Conservation (phyloP, 306 rosid genomes). For the Mimosa bimucronata region DNA sequence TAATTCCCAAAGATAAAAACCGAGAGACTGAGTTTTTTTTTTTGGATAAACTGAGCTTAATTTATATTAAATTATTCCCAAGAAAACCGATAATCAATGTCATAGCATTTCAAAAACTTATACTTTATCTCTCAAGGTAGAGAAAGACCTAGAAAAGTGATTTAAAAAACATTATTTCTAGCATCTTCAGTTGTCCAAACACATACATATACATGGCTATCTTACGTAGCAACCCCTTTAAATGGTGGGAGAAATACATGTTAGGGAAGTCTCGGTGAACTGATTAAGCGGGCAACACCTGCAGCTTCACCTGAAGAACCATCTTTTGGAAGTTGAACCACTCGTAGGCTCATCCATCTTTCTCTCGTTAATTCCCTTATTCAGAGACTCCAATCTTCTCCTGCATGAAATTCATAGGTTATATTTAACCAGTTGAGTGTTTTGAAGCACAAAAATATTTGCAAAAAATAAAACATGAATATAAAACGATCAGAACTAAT, state of each 20-base stretch:
- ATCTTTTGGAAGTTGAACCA: slow-evolving; percentile 41
- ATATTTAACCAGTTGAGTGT: slow-evolving; percentile 28
- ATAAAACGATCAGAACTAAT: not conserved
- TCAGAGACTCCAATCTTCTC: slow-evolving; percentile 75
- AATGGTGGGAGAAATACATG: not conserved
- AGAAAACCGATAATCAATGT: not conserved
- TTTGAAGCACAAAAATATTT: slow-evolving; percentile 2
- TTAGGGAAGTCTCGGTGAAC: not conserved
- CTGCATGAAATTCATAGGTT: slow-evolving; percentile 48
- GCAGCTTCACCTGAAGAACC: slow-evolving; percentile 48
- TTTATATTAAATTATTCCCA: not conserved
- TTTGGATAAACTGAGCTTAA: not conserved
- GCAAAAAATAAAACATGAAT: slow-evolving; percentile 9
- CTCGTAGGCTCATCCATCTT: slow-evolving; percentile 38
- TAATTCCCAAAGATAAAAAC: not conserved
- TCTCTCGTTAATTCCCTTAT: slow-evolving; percentile 70
- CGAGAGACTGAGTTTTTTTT: not conserved
- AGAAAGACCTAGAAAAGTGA: not conserved
- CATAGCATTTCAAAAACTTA: not conserved
- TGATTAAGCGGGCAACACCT: not conserved
- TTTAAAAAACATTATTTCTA: not conserved
- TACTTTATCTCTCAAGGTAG: not conserved
- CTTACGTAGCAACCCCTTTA: not conserved
- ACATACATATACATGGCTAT: not conserved
- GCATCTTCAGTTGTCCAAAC: not conserved